Evolutionary conservation across 768 basidiomycete genomes (phyloP).

Genomic region (Pisolithus microcarpus): DNA sequence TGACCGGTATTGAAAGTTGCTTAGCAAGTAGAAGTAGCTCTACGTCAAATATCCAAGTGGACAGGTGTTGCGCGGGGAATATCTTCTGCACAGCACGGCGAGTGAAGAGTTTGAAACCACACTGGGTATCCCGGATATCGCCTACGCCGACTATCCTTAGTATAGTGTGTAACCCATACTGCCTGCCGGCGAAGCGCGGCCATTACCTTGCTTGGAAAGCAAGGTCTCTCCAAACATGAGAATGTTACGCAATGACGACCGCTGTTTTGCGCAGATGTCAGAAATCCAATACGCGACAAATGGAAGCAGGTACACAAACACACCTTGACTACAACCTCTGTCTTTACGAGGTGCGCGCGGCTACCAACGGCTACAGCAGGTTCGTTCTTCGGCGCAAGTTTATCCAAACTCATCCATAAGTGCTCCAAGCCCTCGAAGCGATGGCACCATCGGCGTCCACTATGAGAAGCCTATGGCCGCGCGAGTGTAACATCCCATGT

Average conservation of each 20-base stretch:
- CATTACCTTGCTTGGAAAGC: too few relatives aligned
- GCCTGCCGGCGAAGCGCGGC: too few relatives aligned
- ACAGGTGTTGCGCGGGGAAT: conserved; percentile 81
- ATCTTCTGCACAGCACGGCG: conserved; percentile 72
- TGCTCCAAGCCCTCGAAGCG: conserved; percentile 75
- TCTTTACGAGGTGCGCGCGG: conserved; percentile 85
- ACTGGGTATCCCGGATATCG: conserved; percentile 91
- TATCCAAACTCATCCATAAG: conserved; percentile 74
- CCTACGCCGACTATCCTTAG: conserved; percentile 84
- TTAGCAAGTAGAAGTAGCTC: conserved; percentile 85
- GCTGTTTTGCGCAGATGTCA: conserved; percentile 36
- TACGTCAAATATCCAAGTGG: conserved; percentile 96
- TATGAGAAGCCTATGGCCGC: conserved; percentile 77
- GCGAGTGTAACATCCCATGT: conserved; percentile 81
- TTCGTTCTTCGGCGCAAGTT: conserved; percentile 39
- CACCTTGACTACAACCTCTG: conserved; percentile 91
- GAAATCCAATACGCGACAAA: background rate
- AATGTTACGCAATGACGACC: conserved; percentile 80
- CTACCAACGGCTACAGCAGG: conserved; percentile 77
- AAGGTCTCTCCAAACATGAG: too few relatives aligned
- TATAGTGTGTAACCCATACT: conserved; percentile 85
- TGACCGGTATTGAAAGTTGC: conserved; percentile 68
- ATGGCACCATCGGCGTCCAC: conserved; percentile 92
- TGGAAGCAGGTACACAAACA: conserved; percentile 10
- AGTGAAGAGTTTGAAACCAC: conserved; percentile 95